Percentiles rank a stretch among this genome's conserved stretches.
Conservation (phyloP, 106 monocot species). For the Vanilla planifolia region DNA sequence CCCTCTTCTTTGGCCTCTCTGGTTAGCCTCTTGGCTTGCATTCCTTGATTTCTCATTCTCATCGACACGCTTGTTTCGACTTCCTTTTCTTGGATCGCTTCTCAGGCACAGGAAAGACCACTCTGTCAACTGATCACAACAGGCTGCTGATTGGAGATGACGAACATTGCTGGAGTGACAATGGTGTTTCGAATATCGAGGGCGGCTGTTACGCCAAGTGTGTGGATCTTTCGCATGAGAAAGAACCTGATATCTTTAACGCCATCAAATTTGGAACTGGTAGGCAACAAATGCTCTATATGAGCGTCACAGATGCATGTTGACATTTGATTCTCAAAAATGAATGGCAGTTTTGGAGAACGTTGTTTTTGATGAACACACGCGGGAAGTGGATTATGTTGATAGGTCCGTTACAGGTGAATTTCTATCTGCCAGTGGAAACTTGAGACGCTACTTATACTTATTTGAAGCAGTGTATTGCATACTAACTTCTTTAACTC, state of each 20-base stretch:
- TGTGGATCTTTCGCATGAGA: constrained; percentile 64
- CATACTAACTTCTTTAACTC: not conserved
- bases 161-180: constrained; percentile 95
- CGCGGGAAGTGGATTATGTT: constrained; percentile 67
- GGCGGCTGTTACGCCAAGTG: constrained; percentile 98
- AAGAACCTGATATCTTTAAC: constrained; percentile 94
- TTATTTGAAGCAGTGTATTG: no score
- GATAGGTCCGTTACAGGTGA: constrained; percentile 90
- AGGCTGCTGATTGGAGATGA: constrained; percentile 86
- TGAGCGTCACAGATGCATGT: not conserved
- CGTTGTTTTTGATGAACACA: constrained; percentile 92
- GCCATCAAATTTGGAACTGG: constrained; percentile 96
- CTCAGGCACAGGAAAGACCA: constrained; percentile 90
- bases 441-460: no score
- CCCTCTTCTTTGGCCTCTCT: constrained; percentile 96
- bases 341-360: constrained; percentile 72
- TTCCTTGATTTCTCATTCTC: not conserved
- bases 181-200: constrained; percentile 92
- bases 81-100: not conserved
- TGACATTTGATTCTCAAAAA: not conserved
- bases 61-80: not conserved
- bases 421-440: no score
- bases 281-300: constrained; percentile 7
- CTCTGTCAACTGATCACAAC: constrained; percentile 89
- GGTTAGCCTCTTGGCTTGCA: constrained; percentile 37